A percentile compares a stretch with the other conserved stretches of the same genome.
These are phyloP conservation scores for Vigna angularis DNA, from an alignment of 306 rosid species.

Conservation along the genomic window DNA sequence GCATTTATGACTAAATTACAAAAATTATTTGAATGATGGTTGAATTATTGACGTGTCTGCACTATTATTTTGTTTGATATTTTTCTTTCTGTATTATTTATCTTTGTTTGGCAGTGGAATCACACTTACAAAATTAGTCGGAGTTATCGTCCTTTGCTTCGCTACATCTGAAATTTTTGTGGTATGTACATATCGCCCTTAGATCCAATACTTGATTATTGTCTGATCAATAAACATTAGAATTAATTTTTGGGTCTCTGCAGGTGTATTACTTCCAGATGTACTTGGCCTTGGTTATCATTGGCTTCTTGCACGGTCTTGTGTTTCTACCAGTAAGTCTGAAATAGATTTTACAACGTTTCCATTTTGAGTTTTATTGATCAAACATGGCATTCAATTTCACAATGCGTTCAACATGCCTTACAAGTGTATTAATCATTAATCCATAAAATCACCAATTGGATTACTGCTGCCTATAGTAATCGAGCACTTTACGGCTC, in stretches of 20 bases:
- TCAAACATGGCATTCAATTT: conserved; percentile 12
- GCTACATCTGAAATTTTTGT: conserved; percentile 94
- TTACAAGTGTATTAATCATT: neutral
- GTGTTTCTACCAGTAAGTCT: conserved; percentile 90
- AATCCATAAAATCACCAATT: conserved; percentile 3
- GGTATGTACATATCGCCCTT: conserved; percentile 61
- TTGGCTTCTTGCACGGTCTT: conserved; percentile 97
- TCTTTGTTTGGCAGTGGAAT: conserved; percentile 75
- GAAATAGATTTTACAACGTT: conserved; percentile 12
- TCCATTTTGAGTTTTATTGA: conserved; percentile 28
- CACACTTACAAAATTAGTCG: conserved; percentile 92
- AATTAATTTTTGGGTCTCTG: conserved; percentile 48
- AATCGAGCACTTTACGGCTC: neutral
- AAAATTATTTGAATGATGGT: conserved; percentile 23
- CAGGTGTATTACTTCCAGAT: conserved; percentile 98
- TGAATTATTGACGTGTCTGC: conserved; percentile 8
- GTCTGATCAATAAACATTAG: conserved; percentile 25
- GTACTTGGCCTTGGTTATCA: conserved; percentile 92
- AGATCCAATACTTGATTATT: conserved; percentile 24
- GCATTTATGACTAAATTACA: conserved; percentile 7
- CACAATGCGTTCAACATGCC: neutral
- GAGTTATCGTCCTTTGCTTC: conserved; percentile 90
- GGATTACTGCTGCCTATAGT: conserved; percentile 2
- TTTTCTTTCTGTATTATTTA: conserved; percentile 42
- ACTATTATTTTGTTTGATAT: conserved; percentile 28